Evolutionary conservation across 805 yeast species (phyloP).

Genomic region (Millerozyma acaciae): DNA sequence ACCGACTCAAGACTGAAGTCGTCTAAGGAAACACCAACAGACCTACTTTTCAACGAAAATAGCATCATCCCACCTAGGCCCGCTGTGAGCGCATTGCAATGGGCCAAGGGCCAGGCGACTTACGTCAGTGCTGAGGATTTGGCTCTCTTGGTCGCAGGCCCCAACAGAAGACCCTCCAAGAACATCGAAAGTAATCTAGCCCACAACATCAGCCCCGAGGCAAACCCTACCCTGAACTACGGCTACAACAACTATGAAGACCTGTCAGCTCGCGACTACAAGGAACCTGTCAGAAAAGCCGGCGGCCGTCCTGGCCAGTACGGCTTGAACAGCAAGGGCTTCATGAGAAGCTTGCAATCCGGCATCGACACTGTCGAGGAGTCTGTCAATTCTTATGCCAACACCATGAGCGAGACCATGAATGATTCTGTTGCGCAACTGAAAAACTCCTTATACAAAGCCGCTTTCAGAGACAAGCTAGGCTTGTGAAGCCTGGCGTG

Average conservation of each 20-base stretch:
- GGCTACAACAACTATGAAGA: constrained; percentile 16
- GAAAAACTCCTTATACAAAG: constrained; percentile 47
- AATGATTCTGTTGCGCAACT: constrained; percentile 48
- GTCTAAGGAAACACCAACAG: constrained; percentile 33
- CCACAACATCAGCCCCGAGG: constrained; percentile 41
- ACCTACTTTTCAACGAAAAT: constrained; percentile 65
- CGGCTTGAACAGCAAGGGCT: constrained; percentile 40
- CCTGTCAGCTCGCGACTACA: constrained; percentile 27
- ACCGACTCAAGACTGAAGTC: constrained; percentile 17
- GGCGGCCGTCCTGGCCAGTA: constrained; percentile 30
- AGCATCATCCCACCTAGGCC: constrained; percentile 77
- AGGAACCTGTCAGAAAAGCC: constrained; percentile 44
- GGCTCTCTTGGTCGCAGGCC: constrained; percentile 68
- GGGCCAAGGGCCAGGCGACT: constrained; percentile 75
- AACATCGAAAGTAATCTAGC: constrained; percentile 57
- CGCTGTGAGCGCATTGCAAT: constrained; percentile 67
- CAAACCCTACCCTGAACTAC: constrained; percentile 33
- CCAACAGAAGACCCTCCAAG: constrained; percentile 59
- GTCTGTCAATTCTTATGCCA: constrained; percentile 54
- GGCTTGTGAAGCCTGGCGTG: constrained; percentile 35
- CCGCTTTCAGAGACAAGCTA: constrained; percentile 50
- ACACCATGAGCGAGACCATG: constrained; percentile 49
- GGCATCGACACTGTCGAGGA: constrained; percentile 55
- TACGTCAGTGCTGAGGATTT: constrained; percentile 61
- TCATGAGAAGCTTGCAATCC: constrained; percentile 45